Percentiles rank a stretch among this genome's conserved stretches.
phyloP scores from a whole-genome alignment of 768 basidiomycete species.

The Thelephora aurantiotincta region DNA sequence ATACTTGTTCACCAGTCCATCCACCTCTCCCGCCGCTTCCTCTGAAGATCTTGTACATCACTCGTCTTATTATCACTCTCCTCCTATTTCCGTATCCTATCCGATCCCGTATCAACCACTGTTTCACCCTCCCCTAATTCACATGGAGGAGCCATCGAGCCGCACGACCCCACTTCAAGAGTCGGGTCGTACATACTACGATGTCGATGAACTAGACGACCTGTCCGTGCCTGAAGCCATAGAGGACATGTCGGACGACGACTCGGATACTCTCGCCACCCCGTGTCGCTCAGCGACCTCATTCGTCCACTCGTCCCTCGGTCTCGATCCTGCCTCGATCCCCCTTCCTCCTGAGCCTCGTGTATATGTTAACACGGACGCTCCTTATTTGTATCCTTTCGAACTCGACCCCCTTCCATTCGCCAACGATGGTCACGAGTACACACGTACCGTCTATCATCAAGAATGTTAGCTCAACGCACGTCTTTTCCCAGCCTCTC shows the following conservation, averaged over 20 bases:
- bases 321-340: constrained; percentile 35
- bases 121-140: constrained; percentile 39
- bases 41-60: constrained; percentile 58
- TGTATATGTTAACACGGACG: constrained; percentile 47
- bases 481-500: constrained; percentile 6
- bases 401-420: constrained; percentile 65
- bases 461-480: constrained; percentile 42
- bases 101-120: constrained; percentile 53
- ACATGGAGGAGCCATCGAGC: constrained; percentile 27
- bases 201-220: constrained; percentile 51
- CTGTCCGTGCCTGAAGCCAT: constrained; percentile 65
- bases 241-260: constrained; percentile 78
- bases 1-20: constrained; percentile 38
- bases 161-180: constrained; percentile 30
- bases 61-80: constrained; percentile 29
- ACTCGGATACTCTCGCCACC: constrained; percentile 57
- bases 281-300: constrained; percentile 49
- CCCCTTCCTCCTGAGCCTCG: constrained; percentile 37
- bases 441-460: constrained; percentile 23
- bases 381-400: constrained; percentile 48
- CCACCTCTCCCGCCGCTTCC: constrained; percentile 59
- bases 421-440: constrained; percentile 34
- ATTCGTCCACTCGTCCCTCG: constrained; percentile 40
- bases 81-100: constrained; percentile 36
- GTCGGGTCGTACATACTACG: constrained; percentile 37